Percentiles rank a stretch among this genome's conserved stretches.
These are phyloP conservation scores for Exophiala sideris DNA, from an alignment of 2,329 filamentous ascomycete species.

Conservation along the genomic window DNA sequence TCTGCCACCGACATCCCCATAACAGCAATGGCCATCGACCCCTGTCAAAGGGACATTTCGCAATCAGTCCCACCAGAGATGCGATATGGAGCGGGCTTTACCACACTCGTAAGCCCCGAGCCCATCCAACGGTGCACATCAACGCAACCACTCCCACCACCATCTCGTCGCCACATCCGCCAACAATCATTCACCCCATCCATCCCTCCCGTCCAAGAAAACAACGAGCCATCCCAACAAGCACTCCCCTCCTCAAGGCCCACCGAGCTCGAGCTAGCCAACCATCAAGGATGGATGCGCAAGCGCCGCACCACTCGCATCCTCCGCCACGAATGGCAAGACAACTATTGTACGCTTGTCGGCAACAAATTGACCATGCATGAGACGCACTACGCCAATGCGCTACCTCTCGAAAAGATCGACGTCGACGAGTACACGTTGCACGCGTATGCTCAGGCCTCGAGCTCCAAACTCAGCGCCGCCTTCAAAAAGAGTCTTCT, in stretches of 20 bases:
- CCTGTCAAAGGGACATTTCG: slow-evolving; percentile 72
- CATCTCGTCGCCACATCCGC: slow-evolving; percentile 21
- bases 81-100: slow-evolving; percentile 61
- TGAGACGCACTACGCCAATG: slow-evolving; percentile 29
- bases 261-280: slow-evolving; percentile 32
- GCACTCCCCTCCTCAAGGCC: slow-evolving; percentile 5
- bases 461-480: slow-evolving; percentile 75
- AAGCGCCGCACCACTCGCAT: slow-evolving; percentile 87
- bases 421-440: slow-evolving; percentile 42
- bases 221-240: slow-evolving; percentile 10
- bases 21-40: slow-evolving; percentile 67
- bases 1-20: slow-evolving; percentile 88
- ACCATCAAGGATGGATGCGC: slow-evolving; percentile 85
- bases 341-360: slow-evolving; percentile 83
- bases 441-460: slow-evolving; percentile 53
- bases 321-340: slow-evolving; percentile 89
- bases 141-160: slow-evolving; percentile 30
- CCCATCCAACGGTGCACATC: slow-evolving; percentile 47
- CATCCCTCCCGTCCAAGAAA: slow-evolving; percentile 25
- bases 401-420: slow-evolving; percentile 34
- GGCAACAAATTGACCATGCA: slow-evolving; percentile 59
- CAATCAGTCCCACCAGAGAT: slow-evolving; percentile 94
- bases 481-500: slow-evolving; percentile 66
- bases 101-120: slow-evolving; percentile 33
- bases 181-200: slow-evolving; percentile 26